phyloP scores from a whole-genome alignment of 345 rosid species.

The Balakata baccata region DNA sequence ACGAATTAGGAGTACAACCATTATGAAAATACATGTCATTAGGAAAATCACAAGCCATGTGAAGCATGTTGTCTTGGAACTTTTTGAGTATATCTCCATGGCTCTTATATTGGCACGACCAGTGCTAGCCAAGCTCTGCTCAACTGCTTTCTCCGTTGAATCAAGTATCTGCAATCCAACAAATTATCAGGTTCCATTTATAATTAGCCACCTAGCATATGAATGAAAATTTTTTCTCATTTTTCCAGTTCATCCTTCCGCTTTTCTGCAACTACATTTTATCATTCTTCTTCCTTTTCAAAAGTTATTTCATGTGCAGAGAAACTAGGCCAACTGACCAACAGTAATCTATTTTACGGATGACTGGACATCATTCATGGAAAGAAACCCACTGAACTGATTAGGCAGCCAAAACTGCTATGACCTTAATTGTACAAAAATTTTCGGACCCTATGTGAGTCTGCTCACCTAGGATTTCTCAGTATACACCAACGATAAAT shows the following conservation, averaged over 20 bases:
- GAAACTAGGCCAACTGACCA: no score
- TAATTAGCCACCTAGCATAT: background rate
- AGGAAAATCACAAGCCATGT: conserved; percentile 68
- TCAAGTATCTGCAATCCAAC: conserved; percentile 62
- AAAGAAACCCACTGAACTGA: no score
- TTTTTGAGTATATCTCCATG: conserved; percentile 50
- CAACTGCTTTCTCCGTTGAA: conserved; percentile 79
- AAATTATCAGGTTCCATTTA: background rate
- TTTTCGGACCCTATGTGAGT: background rate
- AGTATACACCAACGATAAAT: background rate
- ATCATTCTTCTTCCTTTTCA: background rate
- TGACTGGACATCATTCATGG: no score
- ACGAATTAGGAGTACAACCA: conserved; percentile 86
- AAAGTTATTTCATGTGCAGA: no score
- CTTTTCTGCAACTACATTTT: background rate
- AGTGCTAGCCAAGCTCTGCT: conserved; percentile 86
- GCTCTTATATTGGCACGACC: conserved; percentile 71
- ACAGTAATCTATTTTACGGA: no score
- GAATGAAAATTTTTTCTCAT: background rate
- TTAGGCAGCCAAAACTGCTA: background rate
- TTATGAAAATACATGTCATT: conserved; percentile 71
- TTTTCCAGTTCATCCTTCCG: background rate
- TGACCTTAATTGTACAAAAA: background rate
- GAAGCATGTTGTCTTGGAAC: conserved; percentile 81
- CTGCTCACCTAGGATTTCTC: background rate